Percentiles rank a stretch among this genome's conserved stretches.
Evolutionary conservation across 108 stramenopile genomes (phyloP).

Genomic region (Pseudonitzschia multistriata): DNA sequence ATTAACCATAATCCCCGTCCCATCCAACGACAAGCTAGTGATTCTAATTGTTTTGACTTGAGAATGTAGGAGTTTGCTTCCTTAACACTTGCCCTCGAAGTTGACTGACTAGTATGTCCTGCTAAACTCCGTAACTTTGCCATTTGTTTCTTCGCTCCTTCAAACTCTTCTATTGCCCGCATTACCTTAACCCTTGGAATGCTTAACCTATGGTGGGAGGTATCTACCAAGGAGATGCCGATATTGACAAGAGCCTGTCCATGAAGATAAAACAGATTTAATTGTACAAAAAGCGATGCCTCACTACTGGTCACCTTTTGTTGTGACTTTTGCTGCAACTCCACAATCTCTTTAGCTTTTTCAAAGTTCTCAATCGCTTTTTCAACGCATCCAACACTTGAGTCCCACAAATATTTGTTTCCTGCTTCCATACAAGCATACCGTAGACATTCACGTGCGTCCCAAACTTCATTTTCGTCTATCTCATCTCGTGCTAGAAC

Average conservation of each 20-base stretch:
- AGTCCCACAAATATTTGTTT: constrained; percentile 36
- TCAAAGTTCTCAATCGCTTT: constrained; percentile 32
- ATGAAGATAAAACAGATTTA: constrained; percentile 35
- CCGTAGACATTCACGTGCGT: constrained; percentile 49
- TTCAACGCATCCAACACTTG: constrained; percentile 6
- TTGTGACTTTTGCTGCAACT: constrained; percentile 28
- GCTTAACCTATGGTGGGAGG: background rate
- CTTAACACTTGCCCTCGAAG: background rate
- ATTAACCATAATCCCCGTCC: constrained; percentile 24
- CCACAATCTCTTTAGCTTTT: constrained; percentile 28
- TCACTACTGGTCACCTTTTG: background rate
- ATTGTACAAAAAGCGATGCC: constrained; percentile 13
- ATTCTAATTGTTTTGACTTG: constrained; percentile 32
- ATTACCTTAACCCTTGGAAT: background rate
- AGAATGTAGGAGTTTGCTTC: constrained; percentile 20
- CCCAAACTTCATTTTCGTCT: constrained; percentile 48
- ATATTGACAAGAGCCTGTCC: constrained; percentile 41
- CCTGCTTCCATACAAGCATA: constrained; percentile 44
- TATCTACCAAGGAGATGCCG: constrained; percentile 34
- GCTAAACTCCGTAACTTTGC: background rate
- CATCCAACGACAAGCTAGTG: constrained; percentile 35
- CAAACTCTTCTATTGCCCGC: constrained; percentile 7
- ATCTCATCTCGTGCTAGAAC: constrained; percentile 18
- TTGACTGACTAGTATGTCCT: background rate
- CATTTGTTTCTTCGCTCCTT: background rate